Evolutionary conservation across 2,329 filamentous ascomycete genomes (phyloP).

Genomic region (Tympanopsis confertula): DNA sequence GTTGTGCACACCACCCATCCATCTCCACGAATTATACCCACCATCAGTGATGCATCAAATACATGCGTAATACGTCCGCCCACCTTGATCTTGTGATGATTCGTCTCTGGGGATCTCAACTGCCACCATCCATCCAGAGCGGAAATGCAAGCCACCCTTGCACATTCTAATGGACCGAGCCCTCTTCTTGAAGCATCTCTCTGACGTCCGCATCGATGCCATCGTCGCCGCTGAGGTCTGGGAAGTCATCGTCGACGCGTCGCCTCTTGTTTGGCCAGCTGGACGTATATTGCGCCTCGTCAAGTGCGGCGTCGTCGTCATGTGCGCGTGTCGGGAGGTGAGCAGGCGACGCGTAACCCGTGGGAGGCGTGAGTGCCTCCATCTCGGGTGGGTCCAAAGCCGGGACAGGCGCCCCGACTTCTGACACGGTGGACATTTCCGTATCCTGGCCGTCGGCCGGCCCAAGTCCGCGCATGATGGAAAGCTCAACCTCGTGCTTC

Average conservation of each 20-base stretch:
- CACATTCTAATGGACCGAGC: conserved; percentile 3
- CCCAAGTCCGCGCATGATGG: conserved; percentile 75
- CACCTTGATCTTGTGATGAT: too few relatives aligned
- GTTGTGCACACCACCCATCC: too few relatives aligned
- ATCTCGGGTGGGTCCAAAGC: conserved; percentile 69
- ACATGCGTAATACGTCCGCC: too few relatives aligned
- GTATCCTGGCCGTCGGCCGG: conserved; percentile 38
- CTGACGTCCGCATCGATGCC: conserved; percentile 45
- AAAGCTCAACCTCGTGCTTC: conserved; percentile 80
- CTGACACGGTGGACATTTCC: conserved; percentile 31
- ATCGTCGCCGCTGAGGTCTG: conserved; percentile 39
- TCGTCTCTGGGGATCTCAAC: too few relatives aligned
- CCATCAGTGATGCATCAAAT: too few relatives aligned
- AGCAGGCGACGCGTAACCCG: conserved; percentile 30
- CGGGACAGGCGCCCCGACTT: conserved; percentile 30
- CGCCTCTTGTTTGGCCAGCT: conserved; percentile 46
- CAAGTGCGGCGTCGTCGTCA: neutral
- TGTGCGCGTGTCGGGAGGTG: conserved; percentile 8
- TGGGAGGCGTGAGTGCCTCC: conserved; percentile 77
- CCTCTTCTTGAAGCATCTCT: conserved; percentile 37
- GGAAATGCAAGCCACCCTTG: too few relatives aligned
- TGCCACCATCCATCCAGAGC: too few relatives aligned
- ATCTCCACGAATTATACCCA: too few relatives aligned
- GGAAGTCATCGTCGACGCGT: conserved; percentile 38
- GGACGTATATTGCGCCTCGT: conserved; percentile 13